These are phyloP conservation scores for Pestalotiopsis fici DNA, from an alignment of 2,329 filamentous ascomycete species.

Conservation along the genomic window DNA sequence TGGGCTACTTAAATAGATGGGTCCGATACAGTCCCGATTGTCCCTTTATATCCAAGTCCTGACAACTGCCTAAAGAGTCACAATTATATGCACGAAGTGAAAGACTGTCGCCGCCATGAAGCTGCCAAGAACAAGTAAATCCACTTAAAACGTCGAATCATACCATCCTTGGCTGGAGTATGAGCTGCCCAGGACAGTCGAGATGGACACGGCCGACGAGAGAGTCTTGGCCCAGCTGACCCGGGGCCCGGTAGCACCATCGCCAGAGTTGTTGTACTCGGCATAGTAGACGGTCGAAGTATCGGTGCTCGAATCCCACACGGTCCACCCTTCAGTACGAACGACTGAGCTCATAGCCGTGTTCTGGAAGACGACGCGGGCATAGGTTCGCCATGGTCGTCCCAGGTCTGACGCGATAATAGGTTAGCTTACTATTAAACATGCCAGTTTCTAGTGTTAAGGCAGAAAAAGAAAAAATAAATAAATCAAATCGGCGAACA, in stretches of 20 bases:
- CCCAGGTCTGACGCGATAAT: conserved; percentile 38
- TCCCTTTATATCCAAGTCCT: no score
- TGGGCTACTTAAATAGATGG: no score
- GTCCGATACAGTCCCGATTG: no score
- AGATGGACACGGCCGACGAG: conserved; percentile 32
- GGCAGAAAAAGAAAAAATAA: no score
- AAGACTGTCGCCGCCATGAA: no score
- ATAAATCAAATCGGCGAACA: no score
- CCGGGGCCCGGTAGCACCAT: conserved; percentile 53
- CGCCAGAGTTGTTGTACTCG: conserved; percentile 61
- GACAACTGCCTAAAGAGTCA: background rate
- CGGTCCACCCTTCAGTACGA: conserved; percentile 58
- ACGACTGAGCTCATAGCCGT: conserved; percentile 55
- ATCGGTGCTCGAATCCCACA: conserved; percentile 53
- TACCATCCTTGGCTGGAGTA: conserved; percentile 20
- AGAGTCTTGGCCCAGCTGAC: conserved; percentile 43
- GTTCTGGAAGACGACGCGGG: conserved; percentile 49
- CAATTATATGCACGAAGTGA: background rate
- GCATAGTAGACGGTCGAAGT: conserved; percentile 55
- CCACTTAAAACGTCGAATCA: conserved; percentile 17
- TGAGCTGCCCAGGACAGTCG: conserved; percentile 23
- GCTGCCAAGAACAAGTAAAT: no score
- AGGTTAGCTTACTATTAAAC: no score
- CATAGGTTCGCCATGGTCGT: conserved; percentile 47
- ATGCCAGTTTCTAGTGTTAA: no score